Conservation (phyloP, 1,284 basidiomycete genomes). For the Trichosporon sp. region DNA sequence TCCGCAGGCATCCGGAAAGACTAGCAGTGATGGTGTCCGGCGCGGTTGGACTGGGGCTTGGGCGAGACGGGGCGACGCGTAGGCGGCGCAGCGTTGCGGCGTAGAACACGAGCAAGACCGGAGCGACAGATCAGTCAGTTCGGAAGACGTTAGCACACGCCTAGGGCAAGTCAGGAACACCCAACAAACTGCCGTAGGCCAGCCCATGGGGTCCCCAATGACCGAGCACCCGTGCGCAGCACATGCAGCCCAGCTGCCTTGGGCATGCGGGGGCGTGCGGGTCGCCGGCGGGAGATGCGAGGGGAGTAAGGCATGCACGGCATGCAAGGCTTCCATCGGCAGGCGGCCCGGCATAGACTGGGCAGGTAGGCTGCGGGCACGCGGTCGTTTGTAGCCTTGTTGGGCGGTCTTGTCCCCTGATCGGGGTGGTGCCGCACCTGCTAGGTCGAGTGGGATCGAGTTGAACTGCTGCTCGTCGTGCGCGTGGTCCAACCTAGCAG, state of each 20-base stretch:
- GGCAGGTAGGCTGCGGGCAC: not conserved
- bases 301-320: no score
- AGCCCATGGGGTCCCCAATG: slow-evolving; percentile 4
- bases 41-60: no score
- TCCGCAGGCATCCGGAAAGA: not conserved
- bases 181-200: not conserved
- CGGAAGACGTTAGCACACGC: not conserved
- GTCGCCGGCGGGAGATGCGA: no score
- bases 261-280: not conserved
- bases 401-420: not conserved
- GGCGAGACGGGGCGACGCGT: no score
- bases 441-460: not conserved
- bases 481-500: no score
- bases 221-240: not conserved
- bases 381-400: not conserved
- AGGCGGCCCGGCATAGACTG: not conserved
- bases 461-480: no score
- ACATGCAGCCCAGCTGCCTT: not conserved
- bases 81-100: not conserved
- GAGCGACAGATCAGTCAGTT: not conserved
- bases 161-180: not conserved
- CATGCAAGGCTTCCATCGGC: not conserved
- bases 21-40: not conserved
- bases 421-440: not conserved
- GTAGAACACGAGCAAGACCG: not conserved